phyloP scores from a whole-genome alignment of 1,139 yeast species.

The Diutina siamensis region DNA sequence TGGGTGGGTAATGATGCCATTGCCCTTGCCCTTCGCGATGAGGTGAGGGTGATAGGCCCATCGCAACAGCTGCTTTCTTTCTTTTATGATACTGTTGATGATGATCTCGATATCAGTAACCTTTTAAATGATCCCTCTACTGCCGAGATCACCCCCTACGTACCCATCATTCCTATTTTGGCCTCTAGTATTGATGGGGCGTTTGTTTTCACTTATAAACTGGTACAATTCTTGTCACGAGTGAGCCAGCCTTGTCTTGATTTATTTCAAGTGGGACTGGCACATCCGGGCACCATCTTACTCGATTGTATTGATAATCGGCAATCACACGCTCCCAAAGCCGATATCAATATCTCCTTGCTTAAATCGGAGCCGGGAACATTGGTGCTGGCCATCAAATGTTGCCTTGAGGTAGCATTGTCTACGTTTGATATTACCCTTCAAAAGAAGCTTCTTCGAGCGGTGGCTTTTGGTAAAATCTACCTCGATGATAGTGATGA shows the following conservation, averaged over 20 bases:
- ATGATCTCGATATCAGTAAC: conserved; percentile 18
- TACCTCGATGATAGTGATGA: conserved; percentile 29
- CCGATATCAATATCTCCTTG: conserved; percentile 59
- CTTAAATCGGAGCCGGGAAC: conserved; percentile 39
- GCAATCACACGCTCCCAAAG: conserved; percentile 63
- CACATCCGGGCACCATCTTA: conserved; percentile 71
- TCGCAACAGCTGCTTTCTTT: conserved; percentile 45
- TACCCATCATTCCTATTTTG: conserved; percentile 24
- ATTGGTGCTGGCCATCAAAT: conserved; percentile 52
- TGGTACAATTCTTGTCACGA: conserved; percentile 52
- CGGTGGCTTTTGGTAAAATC: conserved; percentile 82
- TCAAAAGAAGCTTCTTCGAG: conserved; percentile 71
- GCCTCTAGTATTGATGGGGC: conserved; percentile 62
- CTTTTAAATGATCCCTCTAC: background rate
- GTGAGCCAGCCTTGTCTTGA: conserved; percentile 50
- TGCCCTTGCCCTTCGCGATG: conserved; percentile 48
- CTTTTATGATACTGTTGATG: conserved; percentile 27
- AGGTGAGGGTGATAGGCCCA: conserved; percentile 62
- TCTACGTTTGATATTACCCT: conserved; percentile 66
- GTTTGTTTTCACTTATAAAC: conserved; percentile 45
- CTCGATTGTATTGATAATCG: conserved; percentile 74
- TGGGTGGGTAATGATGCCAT: conserved; percentile 92
- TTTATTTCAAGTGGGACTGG: conserved; percentile 72
- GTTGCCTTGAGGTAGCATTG: conserved; percentile 64
- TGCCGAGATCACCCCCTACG: conserved; percentile 14